Evolutionary conservation across 2,329 filamentous ascomycete genomes (phyloP).

Genomic region (Sporothrix pseudoabietina): DNA sequence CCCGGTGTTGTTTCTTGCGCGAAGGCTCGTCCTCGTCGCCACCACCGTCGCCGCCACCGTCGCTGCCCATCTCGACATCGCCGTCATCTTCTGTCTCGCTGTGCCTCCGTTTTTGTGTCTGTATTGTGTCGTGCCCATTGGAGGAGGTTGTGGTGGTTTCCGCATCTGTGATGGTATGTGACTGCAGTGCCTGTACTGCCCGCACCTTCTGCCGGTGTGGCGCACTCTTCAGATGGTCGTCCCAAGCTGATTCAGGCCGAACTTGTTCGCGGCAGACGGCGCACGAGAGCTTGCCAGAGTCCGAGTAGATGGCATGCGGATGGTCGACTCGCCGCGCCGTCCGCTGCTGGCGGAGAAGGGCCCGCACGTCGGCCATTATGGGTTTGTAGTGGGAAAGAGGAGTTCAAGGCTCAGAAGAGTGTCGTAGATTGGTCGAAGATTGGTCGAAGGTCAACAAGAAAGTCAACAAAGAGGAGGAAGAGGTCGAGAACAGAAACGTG

Average conservation of each 20-base stretch:
- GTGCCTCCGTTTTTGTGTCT: slow-evolving; percentile 40
- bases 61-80: slow-evolving; percentile 31
- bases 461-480: neutral
- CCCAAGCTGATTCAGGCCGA: slow-evolving; percentile 69
- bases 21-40: slow-evolving; percentile 39
- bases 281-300: slow-evolving; percentile 68
- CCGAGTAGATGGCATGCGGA: slow-evolving; percentile 67
- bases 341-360: slow-evolving; percentile 76
- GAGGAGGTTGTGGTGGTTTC: neutral
- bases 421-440: neutral
- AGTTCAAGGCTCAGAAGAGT: neutral
- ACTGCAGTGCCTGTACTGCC: neutral
- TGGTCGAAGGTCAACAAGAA: neutral
- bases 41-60: slow-evolving; percentile 26
- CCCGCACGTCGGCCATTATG: slow-evolving; percentile 75
- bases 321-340: slow-evolving; percentile 72
- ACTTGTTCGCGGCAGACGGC: slow-evolving; percentile 65
- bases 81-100: slow-evolving; percentile 34
- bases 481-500: neutral
- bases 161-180: neutral
- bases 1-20: slow-evolving; percentile 52
- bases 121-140: slow-evolving; percentile 23
- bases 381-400: neutral
- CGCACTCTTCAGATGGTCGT: slow-evolving; percentile 58
- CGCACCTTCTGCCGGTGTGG: slow-evolving; percentile 47